phyloP scores from a whole-genome alignment of 345 rosid species.

The Populus ilicifolia region DNA sequence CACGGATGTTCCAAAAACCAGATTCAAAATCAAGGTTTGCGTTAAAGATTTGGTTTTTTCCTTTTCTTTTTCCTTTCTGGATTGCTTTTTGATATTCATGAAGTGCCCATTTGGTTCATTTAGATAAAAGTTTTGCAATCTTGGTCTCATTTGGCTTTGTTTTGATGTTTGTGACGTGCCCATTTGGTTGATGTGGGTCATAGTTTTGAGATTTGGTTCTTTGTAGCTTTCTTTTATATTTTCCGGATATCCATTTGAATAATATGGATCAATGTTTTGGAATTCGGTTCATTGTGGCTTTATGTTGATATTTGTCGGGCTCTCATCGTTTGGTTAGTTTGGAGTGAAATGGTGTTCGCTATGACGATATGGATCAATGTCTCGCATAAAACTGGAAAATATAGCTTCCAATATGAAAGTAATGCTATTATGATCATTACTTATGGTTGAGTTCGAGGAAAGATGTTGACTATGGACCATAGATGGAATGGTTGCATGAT shows the following conservation, averaged over 20 bases:
- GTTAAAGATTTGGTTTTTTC: background rate
- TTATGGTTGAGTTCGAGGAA: background rate
- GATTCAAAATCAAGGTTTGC: conserved; percentile 89
- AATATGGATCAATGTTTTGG: background rate
- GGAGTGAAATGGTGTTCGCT: background rate
- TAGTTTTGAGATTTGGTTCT: background rate
- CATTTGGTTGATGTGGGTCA: background rate
- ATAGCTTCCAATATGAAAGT: too few relatives aligned
- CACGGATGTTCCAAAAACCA: conserved; percentile 81
- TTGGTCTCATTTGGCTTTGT: background rate
- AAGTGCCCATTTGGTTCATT: background rate
- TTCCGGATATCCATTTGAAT: background rate
- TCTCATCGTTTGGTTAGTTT: background rate
- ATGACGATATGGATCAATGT: conserved; percentile 7
- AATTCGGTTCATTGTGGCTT: background rate
- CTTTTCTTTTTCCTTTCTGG: background rate
- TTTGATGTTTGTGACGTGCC: background rate
- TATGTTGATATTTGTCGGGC: background rate
- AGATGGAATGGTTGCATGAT: background rate
- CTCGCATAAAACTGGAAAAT: conserved; percentile 3
- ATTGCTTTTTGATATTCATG: background rate
- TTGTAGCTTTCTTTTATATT: background rate
- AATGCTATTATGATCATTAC: background rate
- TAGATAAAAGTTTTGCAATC: background rate
- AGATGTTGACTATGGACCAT: too few relatives aligned